Conservation (phyloP, 225 moss, liverwort and hornwort genomes). For the Climacium dendroides region DNA sequence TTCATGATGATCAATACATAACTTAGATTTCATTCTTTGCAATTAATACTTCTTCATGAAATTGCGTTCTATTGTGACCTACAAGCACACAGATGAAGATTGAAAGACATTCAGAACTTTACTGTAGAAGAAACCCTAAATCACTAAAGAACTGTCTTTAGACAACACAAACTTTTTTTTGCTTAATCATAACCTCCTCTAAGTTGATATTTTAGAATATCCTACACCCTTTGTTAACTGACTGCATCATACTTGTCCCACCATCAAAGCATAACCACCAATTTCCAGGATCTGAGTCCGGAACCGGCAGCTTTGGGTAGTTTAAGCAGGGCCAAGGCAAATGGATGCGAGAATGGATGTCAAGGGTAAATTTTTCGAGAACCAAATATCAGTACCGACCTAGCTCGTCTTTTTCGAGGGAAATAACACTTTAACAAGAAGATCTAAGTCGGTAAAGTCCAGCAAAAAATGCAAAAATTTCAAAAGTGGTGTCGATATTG, state of each 20-base stretch:
- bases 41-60: too few species aligned
- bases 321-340: neutral
- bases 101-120: neutral
- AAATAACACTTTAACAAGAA: neutral
- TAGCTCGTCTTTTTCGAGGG: neutral
- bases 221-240: neutral
- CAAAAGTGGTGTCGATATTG: neutral
- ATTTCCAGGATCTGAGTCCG: neutral
- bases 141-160: neutral
- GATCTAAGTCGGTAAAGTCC: neutral
- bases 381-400: neutral
- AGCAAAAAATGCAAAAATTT: neutral
- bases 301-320: neutral
- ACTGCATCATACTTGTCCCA: neutral
- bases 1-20: neutral
- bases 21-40: neutral
- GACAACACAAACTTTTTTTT: neutral
- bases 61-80: neutral
- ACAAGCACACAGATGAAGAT: too few species aligned
- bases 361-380: neutral
- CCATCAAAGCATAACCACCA: neutral
- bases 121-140: neutral
- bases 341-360: neutral
- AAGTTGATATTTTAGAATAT: neutral
- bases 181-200: neutral